Base-by-base conservation (phyloP, 2,329 filamentous ascomycete species). In the Epichloe brachyelytri region DNA sequence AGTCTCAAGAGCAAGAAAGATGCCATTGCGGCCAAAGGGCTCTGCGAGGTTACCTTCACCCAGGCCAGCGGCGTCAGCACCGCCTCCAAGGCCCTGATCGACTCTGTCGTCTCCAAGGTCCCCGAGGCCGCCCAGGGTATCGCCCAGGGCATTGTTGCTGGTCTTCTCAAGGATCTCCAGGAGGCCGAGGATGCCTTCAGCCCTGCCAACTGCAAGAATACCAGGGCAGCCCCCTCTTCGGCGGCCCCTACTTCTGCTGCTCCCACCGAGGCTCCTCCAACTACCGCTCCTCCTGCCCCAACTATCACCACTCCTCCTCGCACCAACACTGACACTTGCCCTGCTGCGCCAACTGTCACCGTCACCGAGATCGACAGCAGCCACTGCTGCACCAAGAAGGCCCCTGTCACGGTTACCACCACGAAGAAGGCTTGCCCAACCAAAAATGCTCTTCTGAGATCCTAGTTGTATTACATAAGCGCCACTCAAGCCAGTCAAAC, bases 381-480 rank as follows among this genome's bases (percentile, higher is more conserved):
- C 34, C 17, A 43, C 26, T 49, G 46, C 46, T 49, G 46, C 22
- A 49, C 46, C 22, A 49, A 49, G 38, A 41, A 41, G 46, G 14
- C 46, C 19, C 46, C 46, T 22, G 46, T 49, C 22, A 49, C 46
- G 0, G 38, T 49, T 15, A 49, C 46, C 46, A 43, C 38, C 37
- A 49, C 46, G 20, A 49, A 43, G 46, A 49, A 36, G 38, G 14
- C 38, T 26, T 49, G 46, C 38, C 38, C 46, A 14, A 43, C 46
- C 22, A 43, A 36, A 20, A 14, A 5, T 38, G n/a, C 36, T 15
- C 36, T 38, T n/a, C 36, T 38, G n/a, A 38, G 36, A 15, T n/a
- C n/a, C n/a, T 38, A n/a, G n/a, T 38, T n/a, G 26, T 11, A 11
- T 4, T 4, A 30, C 8, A 30, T 4, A 3, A 11, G 26, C 8